Percentiles rank a stretch among this genome's conserved stretches.
Conservation (phyloP, 129 eudicot genomes). For the Oenanthe sinensis region DNA sequence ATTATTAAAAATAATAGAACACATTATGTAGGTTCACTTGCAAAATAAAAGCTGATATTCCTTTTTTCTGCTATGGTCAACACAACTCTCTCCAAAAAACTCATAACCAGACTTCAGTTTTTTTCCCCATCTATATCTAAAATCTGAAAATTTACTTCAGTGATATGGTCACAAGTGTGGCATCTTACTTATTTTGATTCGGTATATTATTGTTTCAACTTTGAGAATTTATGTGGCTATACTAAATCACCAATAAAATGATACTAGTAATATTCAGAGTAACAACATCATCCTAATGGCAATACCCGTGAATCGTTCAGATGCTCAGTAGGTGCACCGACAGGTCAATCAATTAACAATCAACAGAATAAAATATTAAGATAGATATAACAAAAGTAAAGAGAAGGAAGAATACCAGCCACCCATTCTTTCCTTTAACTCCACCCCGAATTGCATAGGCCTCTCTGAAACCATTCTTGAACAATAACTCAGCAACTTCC, state of each 20-base stretch:
- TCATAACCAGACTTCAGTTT: not conserved
- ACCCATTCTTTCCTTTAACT: constrained; percentile 76
- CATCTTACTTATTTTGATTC: not conserved
- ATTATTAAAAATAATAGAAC: not conserved
- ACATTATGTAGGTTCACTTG: not conserved
- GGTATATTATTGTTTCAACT: not conserved
- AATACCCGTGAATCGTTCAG: not conserved
- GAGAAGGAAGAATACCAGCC: constrained; percentile 57
- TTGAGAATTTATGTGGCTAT: not conserved
- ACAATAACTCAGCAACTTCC: constrained; percentile 74
- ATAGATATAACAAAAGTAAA: not conserved
- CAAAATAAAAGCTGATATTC: not conserved
- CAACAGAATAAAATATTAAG: not conserved
- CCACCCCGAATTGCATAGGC: constrained; percentile 92
- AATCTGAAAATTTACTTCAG: not conserved
- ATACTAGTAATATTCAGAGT: not conserved
- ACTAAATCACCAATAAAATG: not conserved
- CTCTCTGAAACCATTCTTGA: constrained; percentile 82
- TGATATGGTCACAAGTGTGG: not conserved
- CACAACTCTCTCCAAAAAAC: not conserved
- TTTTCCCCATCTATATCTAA: not conserved
- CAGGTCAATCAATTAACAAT: not conserved
- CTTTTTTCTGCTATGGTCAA: not conserved
- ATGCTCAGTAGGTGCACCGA: not conserved
- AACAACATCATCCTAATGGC: not conserved